These are phyloP conservation scores for Corniculantispora saksenae DNA, from an alignment of 2,329 filamentous ascomycete species.

Conservation along the genomic window DNA sequence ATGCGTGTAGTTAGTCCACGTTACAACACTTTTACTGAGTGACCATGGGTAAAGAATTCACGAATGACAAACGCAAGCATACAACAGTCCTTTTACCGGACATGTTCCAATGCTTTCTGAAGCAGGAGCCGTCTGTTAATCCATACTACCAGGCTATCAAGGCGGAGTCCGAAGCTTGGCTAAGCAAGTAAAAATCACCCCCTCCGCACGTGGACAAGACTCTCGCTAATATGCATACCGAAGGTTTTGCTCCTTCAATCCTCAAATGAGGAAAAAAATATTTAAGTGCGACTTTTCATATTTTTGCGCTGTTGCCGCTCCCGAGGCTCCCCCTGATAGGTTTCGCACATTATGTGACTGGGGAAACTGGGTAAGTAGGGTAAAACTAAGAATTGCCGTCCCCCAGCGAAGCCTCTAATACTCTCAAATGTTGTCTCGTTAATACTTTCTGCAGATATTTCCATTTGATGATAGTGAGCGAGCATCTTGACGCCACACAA, in stretches of 20 bases:
- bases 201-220: no score
- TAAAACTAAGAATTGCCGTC: background rate
- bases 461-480: slow-evolving; percentile 27
- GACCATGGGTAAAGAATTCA: no score
- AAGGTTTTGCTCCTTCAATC: slow-evolving; percentile 23
- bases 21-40: no score
- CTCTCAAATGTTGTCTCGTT: background rate
- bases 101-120: slow-evolving; percentile 26
- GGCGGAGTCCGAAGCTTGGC: slow-evolving; percentile 24
- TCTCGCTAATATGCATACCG: background rate
- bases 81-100: slow-evolving; percentile 22
- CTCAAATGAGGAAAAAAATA: slow-evolving; percentile 21
- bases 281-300: slow-evolving; percentile 27
- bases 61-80: background rate
- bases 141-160: slow-evolving; percentile 23
- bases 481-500: background rate
- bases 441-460: slow-evolving; percentile 20
- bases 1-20: no score
- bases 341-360: slow-evolving; percentile 27
- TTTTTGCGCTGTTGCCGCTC: slow-evolving; percentile 26
- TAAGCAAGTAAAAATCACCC: background rate
- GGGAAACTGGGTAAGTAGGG: slow-evolving; percentile 28
- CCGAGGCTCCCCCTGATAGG: slow-evolving; percentile 18
- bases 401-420: background rate
- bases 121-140: slow-evolving; percentile 21